phyloP scores from a whole-genome alignment of 1,139 yeast genomes.

The Hemisphaericaspora subhashii region DNA sequence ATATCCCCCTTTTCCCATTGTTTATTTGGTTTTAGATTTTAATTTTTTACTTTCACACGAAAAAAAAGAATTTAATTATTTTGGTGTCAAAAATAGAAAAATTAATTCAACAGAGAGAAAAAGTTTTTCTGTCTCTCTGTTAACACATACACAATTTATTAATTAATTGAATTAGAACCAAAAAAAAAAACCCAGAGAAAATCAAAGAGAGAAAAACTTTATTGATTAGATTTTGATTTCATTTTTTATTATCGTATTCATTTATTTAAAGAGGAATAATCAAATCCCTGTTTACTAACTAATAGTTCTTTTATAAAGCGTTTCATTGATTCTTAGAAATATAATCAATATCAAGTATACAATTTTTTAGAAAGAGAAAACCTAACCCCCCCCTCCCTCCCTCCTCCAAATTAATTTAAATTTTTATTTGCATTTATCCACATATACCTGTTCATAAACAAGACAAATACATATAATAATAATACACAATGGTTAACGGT shows the following conservation, averaged over 20 bases:
- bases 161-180: too few species aligned
- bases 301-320: too few species aligned
- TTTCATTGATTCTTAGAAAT: too few species aligned
- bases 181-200: background rate
- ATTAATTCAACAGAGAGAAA: background rate
- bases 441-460: slow-evolving; percentile 5
- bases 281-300: too few species aligned
- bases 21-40: background rate
- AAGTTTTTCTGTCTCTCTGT: background rate
- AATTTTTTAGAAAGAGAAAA: too few species aligned
- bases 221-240: too few species aligned
- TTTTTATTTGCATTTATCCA: background rate
- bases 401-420: background rate
- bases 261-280: too few species aligned
- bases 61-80: background rate
- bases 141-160: background rate
- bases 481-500: slow-evolving; percentile 43
- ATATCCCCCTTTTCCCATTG: background rate
- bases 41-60: too few species aligned
- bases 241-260: too few species aligned
- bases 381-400: too few species aligned
- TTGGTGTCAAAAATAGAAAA: background rate
- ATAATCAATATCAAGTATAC: too few species aligned
- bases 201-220: too few species aligned
- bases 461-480: slow-evolving; percentile 1